Conservation (phyloP, 1,284 basidiomycete genomes). For the Marasmius fiardii region DNA sequence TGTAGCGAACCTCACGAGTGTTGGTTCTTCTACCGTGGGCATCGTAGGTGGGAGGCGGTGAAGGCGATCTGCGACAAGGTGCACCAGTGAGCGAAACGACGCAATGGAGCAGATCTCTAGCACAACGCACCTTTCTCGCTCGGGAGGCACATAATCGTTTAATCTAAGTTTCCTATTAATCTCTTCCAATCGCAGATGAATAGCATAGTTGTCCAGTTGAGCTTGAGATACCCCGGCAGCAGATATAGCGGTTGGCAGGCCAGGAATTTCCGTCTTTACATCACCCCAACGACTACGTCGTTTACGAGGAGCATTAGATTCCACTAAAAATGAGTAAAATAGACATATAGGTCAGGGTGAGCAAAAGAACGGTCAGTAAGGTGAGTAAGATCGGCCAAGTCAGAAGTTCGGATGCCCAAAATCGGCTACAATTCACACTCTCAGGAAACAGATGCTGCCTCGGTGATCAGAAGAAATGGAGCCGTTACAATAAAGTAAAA, state of each 20-base stretch:
- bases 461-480: constrained; percentile 20
- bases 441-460: constrained; percentile 19
- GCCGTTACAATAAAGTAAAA: constrained; percentile 20
- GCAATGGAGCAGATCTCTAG: not conserved
- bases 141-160: constrained; percentile 95
- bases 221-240: constrained; percentile 88
- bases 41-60: constrained; percentile 97
- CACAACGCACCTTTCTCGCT: constrained; percentile 75
- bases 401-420: constrained; percentile 29
- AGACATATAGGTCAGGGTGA: constrained; percentile 44
- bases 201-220: constrained; percentile 94
- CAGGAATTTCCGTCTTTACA: constrained; percentile 82
- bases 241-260: constrained; percentile 88
- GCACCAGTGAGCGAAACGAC: constrained; percentile 21
- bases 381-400: constrained; percentile 43
- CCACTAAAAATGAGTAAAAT: constrained; percentile 50
- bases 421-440: constrained; percentile 21
- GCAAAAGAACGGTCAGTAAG: constrained; percentile 34
- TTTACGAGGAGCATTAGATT: constrained; percentile 84
- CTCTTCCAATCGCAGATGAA: constrained; percentile 93
- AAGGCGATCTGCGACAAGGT: constrained; percentile 68
- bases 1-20: constrained; percentile 96
- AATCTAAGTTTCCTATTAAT: constrained; percentile 92
- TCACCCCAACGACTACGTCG: constrained; percentile 96
- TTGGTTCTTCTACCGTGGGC: constrained; percentile 96